Evolutionary conservation across 2,329 filamentous ascomycete species (phyloP).

Genomic region (Aureobasidium melanogenum): DNA sequence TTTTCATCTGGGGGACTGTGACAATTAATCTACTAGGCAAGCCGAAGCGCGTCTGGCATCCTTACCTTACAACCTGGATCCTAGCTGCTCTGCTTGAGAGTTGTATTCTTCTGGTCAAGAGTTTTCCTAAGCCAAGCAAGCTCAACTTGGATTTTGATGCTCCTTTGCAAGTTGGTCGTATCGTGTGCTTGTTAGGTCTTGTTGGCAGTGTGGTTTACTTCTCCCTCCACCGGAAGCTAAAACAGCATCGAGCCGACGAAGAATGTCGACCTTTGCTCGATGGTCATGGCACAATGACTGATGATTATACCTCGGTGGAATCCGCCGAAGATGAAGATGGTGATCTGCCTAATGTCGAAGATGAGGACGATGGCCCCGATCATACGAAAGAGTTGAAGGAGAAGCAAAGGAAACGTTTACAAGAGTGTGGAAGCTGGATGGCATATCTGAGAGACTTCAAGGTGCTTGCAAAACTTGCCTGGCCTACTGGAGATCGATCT

Average conservation of each 20-base stretch:
- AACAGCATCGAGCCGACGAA: neutral
- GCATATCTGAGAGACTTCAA: slow-evolving; percentile 66
- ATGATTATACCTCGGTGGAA: slow-evolving; percentile 10
- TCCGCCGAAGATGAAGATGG: slow-evolving; percentile 12
- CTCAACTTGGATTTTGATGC: slow-evolving; percentile 12
- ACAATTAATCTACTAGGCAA: neutral
- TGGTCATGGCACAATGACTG: slow-evolving; percentile 13
- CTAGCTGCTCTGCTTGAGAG: slow-evolving; percentile 19
- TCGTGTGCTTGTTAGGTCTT: slow-evolving; percentile 14
- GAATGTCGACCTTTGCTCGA: slow-evolving; percentile 9
- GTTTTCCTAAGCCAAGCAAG: neutral
- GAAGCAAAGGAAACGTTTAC: slow-evolving; percentile 51
- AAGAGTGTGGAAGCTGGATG: slow-evolving; percentile 67
- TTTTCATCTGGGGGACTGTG: slow-evolving; percentile 2
- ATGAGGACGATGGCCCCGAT: slow-evolving; percentile 48
- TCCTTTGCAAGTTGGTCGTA: slow-evolving; percentile 16
- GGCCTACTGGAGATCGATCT: slow-evolving; percentile 57
- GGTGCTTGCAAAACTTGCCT: slow-evolving; percentile 69
- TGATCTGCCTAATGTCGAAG: slow-evolving; percentile 17
- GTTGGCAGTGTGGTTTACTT: slow-evolving; percentile 8
- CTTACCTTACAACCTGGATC: slow-evolving; percentile 21
- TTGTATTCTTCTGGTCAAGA: slow-evolving; percentile 16
- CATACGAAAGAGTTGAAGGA: slow-evolving; percentile 47
- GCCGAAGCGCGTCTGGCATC: slow-evolving; percentile 20
- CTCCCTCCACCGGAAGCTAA: neutral